Percentiles rank a stretch among this genome's conserved stretches.
Conservation (phyloP, 1,284 basidiomycete genomes). For the Cutaneotrichosporon sp. region DNA sequence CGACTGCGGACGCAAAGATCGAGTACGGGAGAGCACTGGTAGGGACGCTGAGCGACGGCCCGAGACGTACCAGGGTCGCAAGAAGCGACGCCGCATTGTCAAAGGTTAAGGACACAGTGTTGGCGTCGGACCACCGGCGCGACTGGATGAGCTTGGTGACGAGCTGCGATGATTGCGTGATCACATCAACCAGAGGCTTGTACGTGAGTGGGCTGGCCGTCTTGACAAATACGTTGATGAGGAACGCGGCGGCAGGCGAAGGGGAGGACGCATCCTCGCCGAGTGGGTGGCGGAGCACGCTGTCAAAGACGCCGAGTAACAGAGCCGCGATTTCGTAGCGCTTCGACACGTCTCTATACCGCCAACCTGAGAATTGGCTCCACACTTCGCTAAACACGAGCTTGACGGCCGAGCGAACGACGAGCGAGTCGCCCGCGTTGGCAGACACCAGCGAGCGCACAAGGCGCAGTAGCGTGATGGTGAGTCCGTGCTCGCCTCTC, state of each 20-base stretch:
- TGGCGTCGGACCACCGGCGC: constrained; percentile 33
- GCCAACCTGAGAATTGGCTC: constrained; percentile 42
- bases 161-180: constrained; percentile 36
- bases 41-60: constrained; percentile 26
- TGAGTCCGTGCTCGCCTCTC: constrained; percentile 38
- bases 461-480: constrained; percentile 37
- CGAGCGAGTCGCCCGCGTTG: constrained; percentile 26
- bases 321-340: constrained; percentile 38
- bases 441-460: constrained; percentile 34
- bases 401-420: constrained; percentile 40
- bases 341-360: constrained; percentile 37
- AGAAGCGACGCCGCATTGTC: constrained; percentile 35
- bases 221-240: constrained; percentile 41
- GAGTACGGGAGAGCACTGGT: constrained; percentile 34
- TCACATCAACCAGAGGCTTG: constrained; percentile 41
- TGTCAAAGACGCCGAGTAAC: constrained; percentile 35
- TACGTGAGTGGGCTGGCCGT: constrained; percentile 41
- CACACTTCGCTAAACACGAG: constrained; percentile 40
- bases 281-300: constrained; percentile 37
- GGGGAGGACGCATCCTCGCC: constrained; percentile 25
- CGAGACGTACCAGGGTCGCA: constrained; percentile 34
- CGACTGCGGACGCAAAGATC: constrained; percentile 30
- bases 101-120: constrained; percentile 33
- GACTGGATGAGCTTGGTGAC: constrained; percentile 29
- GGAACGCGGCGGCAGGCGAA: constrained; percentile 30